Base-by-base conservation (phyloP, 2,329 filamentous ascomycete genomes). In the Mycogone perniciosa region DNA sequence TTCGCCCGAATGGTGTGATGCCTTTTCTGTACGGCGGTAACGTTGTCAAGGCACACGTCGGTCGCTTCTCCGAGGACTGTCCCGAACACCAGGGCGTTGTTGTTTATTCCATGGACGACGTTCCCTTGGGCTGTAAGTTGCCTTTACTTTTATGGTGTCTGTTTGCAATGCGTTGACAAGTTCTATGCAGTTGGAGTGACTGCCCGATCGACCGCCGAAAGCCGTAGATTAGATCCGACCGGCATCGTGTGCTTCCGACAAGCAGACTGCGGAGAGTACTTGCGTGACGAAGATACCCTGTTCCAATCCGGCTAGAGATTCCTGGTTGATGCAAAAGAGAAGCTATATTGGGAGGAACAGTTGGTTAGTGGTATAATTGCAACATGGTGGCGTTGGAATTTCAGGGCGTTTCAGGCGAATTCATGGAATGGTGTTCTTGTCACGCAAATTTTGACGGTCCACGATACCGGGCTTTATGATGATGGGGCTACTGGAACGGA, bases 1-100 rank as follows among this genome's bases (percentile, higher is more conserved):
- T 99, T 59, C 95, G 95, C 72, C 81, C 85, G 53, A 97, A 97
- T 71, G 93, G 93, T 59, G 91, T 95, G 64, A 96, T 96, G 90
- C 92, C 93, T 1, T 97, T 95, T 68, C 73, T 99, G 43, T 99
- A 97, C 71, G 93, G 93, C 48, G 88, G 89, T 51, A 91, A 97
- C 69, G 78, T 95, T 47, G 82, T 95, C 59, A 80, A 80, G 66
- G 76, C 76, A 7, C 76, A 80, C 62, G 81, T 93, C 13, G 89
- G 89, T 20, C 75, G 90, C 55, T 92, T 88, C 84, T 88, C 84
- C 38, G 90, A 96, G 63, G 92, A 97, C 73, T 91, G 87, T 62
- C 91, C 92, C 0, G 90, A 95, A 71, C 91, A 97, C 70, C 85
- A 90, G 62, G 93, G 93, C 39, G 85, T 96, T 9, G 82, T 99